Evolutionary conservation across 495 filamentous ascomycete genomes (phyloP).

Genomic region (Aspergillus nidulans): DNA sequence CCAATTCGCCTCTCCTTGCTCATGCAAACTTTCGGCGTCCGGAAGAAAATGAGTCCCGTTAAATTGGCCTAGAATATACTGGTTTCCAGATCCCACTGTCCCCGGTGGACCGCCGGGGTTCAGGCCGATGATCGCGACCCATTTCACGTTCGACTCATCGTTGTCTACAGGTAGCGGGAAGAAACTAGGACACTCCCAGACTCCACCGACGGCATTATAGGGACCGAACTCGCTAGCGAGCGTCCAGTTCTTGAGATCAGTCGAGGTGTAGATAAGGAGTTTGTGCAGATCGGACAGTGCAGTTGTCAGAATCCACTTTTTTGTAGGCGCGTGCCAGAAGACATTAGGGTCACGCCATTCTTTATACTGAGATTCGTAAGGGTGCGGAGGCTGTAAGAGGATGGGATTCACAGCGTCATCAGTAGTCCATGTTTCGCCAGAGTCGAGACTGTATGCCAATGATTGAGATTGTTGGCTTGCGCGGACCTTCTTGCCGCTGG

Average conservation of each 20-base stretch:
- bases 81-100: conserved; percentile 35
- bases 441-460: conserved; percentile 53
- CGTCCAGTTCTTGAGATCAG: conserved; percentile 50
- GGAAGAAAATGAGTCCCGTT: conserved; percentile 30
- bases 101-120: conserved; percentile 56
- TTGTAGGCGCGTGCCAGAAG: conserved; percentile 43
- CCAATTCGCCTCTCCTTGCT: conserved; percentile 25
- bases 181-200: conserved; percentile 57
- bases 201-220: conserved; percentile 47
- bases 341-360: conserved; percentile 59
- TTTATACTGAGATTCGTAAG: conserved; percentile 20
- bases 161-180: conserved; percentile 31
- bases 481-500: conserved; percentile 27
- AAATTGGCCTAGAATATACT: conserved; percentile 36
- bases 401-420: conserved; percentile 51
- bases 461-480: conserved; percentile 46
- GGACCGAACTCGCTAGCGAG: conserved; percentile 51
- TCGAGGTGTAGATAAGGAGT: conserved; percentile 50
- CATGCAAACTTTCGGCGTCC: conserved; percentile 1
- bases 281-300: conserved; percentile 47
- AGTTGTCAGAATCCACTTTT: conserved; percentile 48
- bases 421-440: conserved; percentile 48
- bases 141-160: conserved; percentile 34
- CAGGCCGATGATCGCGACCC: conserved; percentile 45
- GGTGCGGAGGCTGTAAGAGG: conserved; percentile 38